Evolutionary conservation across 1,139 yeast genomes (phyloP), one percentile per base, ranked within the genome.

Genomic region (Lodderomyces jiufengensis): DNA sequence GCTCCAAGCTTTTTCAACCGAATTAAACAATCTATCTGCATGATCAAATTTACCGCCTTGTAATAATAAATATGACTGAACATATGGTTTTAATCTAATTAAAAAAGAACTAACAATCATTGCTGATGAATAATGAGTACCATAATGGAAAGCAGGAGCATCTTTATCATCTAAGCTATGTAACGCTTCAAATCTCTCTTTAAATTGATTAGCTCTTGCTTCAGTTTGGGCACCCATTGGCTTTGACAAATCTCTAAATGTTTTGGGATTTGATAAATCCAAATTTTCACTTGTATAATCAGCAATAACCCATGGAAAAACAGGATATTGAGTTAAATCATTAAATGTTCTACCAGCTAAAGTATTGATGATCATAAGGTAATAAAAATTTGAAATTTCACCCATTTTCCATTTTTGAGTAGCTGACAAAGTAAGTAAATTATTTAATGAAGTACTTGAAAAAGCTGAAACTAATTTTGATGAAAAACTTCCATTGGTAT

Each of bases 1-100:
- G 11, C 55, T 53, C 95, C 95, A 86, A 0, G 95, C 80, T 43
- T 81, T 77, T 21, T 71, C 75, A 18, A 86, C 62, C 0, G 94
- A 83, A 47, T 78, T 73, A 53, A 86, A 86, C 9, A 85, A 56
- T 39, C 96, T 60, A 54, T 86, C 95, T 0, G 95, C 90, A 51
- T 83, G 95, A 46, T 87, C 95, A 60, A 85, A 84, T 39, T 76
- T 80, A 0, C 95, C 95, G 9, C 94, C 95, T 62, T 86, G 96
- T 9, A 86, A 60, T 15, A 84, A 55, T 32, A 84, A 60, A 49
- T 83, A 86, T 0, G 94, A 81, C 39, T 83, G 85, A 2, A 83
- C 90, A 55, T 79, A 84, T 0, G 96, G 96, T 43, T 79, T 75
- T 24, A 85, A 50, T 33, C 96, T 66, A 28, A 86, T 84, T 44